Evolutionary conservation across 306 rosid species (phyloP), one percentile per base, ranked within the genome.

Genomic region (Alnus glutinosa): DNA sequence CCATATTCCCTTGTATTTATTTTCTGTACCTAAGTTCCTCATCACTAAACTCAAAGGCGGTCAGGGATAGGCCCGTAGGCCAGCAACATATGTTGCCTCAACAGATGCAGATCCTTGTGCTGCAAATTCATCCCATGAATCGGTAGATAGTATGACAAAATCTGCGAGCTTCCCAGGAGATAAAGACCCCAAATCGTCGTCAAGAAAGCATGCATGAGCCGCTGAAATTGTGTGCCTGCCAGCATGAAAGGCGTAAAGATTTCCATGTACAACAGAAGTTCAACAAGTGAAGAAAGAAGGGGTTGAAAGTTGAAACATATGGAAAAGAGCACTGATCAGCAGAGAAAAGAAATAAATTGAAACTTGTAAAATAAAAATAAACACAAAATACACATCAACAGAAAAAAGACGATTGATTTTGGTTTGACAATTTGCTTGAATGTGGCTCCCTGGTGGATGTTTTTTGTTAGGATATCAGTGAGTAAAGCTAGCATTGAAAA

Each of bases 171-270:
- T 94, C 71, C 97, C 93, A 0, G 85, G 84, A 10, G 93, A 87
- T 23, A 94, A 71, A 75, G 98, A 94, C 71, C 94, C 97, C 48
- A 89, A 66, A 16, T 89, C 87, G 3, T 80, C 81, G 82, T 92
- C 97, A 9, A 92, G 89, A 87, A 94, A 92, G 91, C 93, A 86
- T 55, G 97, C 97, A 2, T 79, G 91, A 32, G 98, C 98, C 61
- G 94, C 97, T 12, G 89, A 88, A 76, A 90, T 86, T 32, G 98
- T 94, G 73, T 88, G 84, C 85, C 98, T 94, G 92, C 70, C 70
- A 79, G 5, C 73, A 9, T 57, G 70, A 74, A 74, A 58, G 23
- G 69, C 15, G 44, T 44, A 75, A 75, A 76, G 44, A 37, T 49
- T 72, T 74, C 47, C 6, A 81, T 62, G 16, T 36, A 50, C 19